Evolutionary conservation across 1,284 basidiomycete species (phyloP), one percentile per base, ranked within the genome.

Genomic region (Tilletiopsis washingtonensis): DNA sequence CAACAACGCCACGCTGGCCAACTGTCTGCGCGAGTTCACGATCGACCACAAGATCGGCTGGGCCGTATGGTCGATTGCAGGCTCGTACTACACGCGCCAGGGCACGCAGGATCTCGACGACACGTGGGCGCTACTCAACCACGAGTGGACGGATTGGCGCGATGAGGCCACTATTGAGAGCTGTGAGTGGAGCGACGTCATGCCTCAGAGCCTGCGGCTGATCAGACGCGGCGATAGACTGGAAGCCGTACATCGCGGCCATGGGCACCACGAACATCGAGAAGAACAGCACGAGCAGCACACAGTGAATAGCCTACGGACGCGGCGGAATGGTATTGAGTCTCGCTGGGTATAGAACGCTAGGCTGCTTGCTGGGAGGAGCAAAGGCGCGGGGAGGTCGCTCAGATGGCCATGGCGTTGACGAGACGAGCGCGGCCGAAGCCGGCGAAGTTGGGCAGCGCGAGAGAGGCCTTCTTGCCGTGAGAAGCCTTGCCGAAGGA

Each of bases 181-280:
- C 1, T 56, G 47, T 47, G n/a, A n/a, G n/a, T n/a, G n/a, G n/a
- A n/a, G n/a, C 42, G 20, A 11, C 45, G 41, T 14, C 55, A 42
- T 25, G 49, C 49, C 40, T 55, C 53, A 24, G 19, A 40, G 29
- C 53, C 54, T 3, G 51, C 56, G 4, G 49, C 55, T 11, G 47
- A 58, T 39, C 47, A 53, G n/a, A n/a, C n/a, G n/a, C n/a, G n/a
- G n/a, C n/a, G n/a, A n/a, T n/a, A n/a, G n/a, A n/a, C n/a, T 59
- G 53, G 47, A 47, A 48, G 11, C 53, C 53, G 3, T 59, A 53
- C 53, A 53, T 59, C 37, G 37, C 37, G 11, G 53, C 53, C 17
- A 56, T 56, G 57, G 57, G 57, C 37, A 52, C 26, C 17, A 56
- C 57, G 40, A 56, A 56, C 34, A 50, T 59, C 20, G 57, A 59